Conservation (phyloP, 495 filamentous ascomycete genomes). For the Trichoderma asperelloides region DNA sequence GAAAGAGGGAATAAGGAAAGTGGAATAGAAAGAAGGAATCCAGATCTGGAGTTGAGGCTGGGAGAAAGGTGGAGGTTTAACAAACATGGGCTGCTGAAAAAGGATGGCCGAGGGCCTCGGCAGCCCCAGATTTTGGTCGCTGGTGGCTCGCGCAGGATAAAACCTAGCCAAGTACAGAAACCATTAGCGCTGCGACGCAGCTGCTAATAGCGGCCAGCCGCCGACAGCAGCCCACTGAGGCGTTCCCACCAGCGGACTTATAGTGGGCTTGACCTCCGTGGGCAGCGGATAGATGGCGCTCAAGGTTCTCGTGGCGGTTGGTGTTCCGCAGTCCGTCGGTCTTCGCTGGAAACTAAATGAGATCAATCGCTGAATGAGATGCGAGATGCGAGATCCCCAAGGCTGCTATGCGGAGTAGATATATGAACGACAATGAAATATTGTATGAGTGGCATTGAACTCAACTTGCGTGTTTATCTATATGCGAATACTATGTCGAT, state of each 20-base stretch:
- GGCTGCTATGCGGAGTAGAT: too few relatives aligned
- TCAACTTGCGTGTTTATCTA: not conserved
- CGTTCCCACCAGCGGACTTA: not conserved
- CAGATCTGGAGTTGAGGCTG: not conserved
- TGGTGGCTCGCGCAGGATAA: not conserved
- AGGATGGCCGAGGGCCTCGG: slow-evolving; percentile 10
- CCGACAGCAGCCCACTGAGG: not conserved
- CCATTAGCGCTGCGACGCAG: not conserved
- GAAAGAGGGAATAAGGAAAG: not conserved
- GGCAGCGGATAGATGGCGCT: not conserved
- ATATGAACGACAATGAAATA: not conserved
- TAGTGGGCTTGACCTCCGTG: not conserved
- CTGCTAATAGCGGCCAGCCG: not conserved
- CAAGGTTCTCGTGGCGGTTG: not conserved
- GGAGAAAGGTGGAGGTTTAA: slow-evolving; percentile 3
- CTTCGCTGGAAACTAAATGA: not conserved
- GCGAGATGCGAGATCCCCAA: not conserved
- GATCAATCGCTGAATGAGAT: not conserved
- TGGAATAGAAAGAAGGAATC: not conserved
- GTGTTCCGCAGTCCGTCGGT: not conserved
- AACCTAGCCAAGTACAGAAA: not conserved
- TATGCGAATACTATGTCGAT: not conserved
- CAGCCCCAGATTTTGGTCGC: slow-evolving; percentile 6
- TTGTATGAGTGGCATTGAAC: not conserved
- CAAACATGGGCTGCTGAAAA: not conserved